phyloP scores from a whole-genome alignment of 495 filamentous ascomycete species.

The Daldinia bambusicola region DNA sequence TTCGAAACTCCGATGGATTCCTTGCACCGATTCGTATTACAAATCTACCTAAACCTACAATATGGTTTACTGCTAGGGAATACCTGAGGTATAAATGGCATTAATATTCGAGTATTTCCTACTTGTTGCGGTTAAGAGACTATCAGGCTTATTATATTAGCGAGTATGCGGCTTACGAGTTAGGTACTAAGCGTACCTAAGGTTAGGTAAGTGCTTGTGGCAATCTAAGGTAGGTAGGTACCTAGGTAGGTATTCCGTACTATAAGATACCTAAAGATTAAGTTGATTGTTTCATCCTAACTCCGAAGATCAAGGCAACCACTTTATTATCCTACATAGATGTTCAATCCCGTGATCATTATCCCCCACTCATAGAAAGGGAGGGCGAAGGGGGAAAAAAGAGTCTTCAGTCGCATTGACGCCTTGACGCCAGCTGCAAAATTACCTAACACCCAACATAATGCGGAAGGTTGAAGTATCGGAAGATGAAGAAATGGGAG shows the following conservation, averaged over 20 bases:
- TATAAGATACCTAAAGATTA: background rate
- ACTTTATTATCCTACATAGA: background rate
- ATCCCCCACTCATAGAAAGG: background rate
- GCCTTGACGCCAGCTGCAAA: background rate
- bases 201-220: background rate
- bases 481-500: conserved; percentile 43
- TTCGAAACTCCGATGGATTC: background rate
- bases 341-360: background rate
- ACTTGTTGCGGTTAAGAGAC: background rate
- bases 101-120: background rate
- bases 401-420: background rate
- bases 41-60: too few species aligned
- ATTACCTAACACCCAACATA: background rate
- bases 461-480: conserved; percentile 34
- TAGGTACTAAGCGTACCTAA: too few species aligned
- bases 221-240: background rate
- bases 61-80: too few species aligned
- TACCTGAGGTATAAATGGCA: background rate
- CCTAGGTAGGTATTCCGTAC: too few species aligned
- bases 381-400: background rate
- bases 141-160: background rate
- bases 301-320: background rate
- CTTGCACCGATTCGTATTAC: background rate
- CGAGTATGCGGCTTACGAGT: background rate
- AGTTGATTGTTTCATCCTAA: background rate